Conservation (phyloP, 75 land plant species). For the Pinus albicaulis region DNA sequence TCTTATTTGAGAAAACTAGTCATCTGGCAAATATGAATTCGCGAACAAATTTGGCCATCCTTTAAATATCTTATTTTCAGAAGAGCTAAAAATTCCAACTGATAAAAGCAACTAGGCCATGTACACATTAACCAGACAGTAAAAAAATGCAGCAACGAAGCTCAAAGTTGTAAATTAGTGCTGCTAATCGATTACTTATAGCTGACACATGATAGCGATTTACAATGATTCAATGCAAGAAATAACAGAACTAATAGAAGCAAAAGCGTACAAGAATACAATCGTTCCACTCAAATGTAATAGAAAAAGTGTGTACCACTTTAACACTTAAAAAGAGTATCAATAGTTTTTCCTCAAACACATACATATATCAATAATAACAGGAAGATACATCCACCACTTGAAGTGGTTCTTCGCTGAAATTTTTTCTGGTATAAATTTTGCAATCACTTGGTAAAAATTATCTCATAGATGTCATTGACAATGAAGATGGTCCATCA, state of each 20-base stretch:
- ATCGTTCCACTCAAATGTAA: neutral
- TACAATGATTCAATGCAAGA: too few species aligned
- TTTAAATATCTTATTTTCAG: too few species aligned
- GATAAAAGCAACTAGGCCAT: too few species aligned
- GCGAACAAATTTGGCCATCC: too few species aligned
- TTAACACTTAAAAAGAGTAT: neutral
- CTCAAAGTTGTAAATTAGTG: too few species aligned
- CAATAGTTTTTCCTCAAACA: neutral
- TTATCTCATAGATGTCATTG: neutral
- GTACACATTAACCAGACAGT: too few species aligned
- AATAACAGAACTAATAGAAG: neutral
- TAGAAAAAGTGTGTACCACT: neutral
- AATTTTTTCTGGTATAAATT: neutral
- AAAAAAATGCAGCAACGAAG: too few species aligned
- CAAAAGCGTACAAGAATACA: neutral
- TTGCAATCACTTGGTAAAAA: neutral
- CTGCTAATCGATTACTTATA: too few species aligned
- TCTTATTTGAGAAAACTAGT: too few species aligned
- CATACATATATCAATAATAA: neutral
- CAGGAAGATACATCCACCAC: slow-evolving; percentile 4
- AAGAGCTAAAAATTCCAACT: too few species aligned
- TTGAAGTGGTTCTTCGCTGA: neutral
- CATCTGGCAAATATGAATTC: too few species aligned
- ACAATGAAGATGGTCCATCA: neutral
- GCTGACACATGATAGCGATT: too few species aligned